Base-by-base conservation (phyloP, 768 basidiomycete genomes). In the Auricularia cornea region DNA sequence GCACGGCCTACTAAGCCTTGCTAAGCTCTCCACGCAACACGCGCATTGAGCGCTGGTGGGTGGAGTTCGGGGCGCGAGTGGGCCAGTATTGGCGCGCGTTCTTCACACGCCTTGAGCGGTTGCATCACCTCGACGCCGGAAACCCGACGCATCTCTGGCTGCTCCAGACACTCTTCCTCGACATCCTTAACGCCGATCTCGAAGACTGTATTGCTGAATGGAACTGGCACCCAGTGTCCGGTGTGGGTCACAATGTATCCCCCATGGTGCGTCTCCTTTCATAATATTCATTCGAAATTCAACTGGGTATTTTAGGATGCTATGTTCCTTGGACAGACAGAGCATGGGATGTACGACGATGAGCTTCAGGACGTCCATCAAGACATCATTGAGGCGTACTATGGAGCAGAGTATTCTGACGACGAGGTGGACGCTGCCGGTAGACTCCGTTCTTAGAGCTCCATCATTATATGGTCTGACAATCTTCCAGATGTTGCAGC, bases 151-250 rank as follows among this genome's bases (percentile, higher is more conserved):
- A 68, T 59, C 60, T 68, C 3, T 68, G 62, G 67, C 59, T 69
- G 3, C 29, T 18, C 11, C 68, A 70, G 32, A 28, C 62, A 40
- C 64, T 69, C n/a, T 68, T 68, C 60, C 60, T 67, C 1, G 32
- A 60, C 20, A 32, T 64, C 2, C 64, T 69, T 38, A 65, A 69
- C 41, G 52, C 41, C n/a, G 69, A 68, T 32, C 65, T 66, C 16
- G 18, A 28, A 3, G 31, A 20, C n/a, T 66, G 69, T 44, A 18
- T 38, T 31, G 60, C 40, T 3, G 63, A 66, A 40, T 70, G 68
- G 69, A 70, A 70, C 63, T 54, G 20, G 20, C 66, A 70, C 26
- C 65, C 68, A 33, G 64, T 68, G 26, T 65, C 62, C 5, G 62
- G 64, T 14, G 44, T 40, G 11, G 40, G 26, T 23, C 69, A 18